These are phyloP conservation scores for Talaromyces piceae DNA, from an alignment of 2,329 filamentous ascomycete genomes.

Conservation along the genomic window DNA sequence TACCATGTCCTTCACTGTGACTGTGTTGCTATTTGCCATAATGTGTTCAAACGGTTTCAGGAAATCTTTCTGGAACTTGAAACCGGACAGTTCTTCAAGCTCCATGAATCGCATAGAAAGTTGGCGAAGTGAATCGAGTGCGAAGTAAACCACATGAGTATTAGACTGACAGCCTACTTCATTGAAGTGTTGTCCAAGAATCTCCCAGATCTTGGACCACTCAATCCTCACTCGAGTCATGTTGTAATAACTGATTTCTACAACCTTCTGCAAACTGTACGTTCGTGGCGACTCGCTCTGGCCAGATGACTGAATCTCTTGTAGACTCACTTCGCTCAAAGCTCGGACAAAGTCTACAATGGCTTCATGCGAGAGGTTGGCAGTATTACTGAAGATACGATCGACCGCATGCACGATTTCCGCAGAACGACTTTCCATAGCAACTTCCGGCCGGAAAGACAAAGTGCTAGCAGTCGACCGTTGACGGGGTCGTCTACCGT, in stretches of 20 bases:
- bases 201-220: slow-evolving; percentile 96
- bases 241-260: slow-evolving; percentile 99
- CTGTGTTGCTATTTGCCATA: slow-evolving; percentile 82
- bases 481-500: slow-evolving; percentile 45
- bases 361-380: slow-evolving; percentile 83
- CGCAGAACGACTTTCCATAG: slow-evolving; percentile 83
- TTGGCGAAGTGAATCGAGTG: slow-evolving; percentile 88
- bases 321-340: slow-evolving; percentile 94
- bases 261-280: slow-evolving; percentile 95
- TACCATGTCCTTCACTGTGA: slow-evolving; percentile 96
- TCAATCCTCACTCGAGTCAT: slow-evolving; percentile 98
- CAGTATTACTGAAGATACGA: slow-evolving; percentile 93
- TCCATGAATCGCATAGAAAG: slow-evolving; percentile 99
- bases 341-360: slow-evolving; percentile 94
- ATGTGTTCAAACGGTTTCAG: slow-evolving; percentile 97
- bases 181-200: slow-evolving; percentile 98
- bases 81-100: slow-evolving; percentile 92
- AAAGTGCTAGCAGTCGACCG: slow-evolving; percentile 43
- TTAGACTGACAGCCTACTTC: slow-evolving; percentile 94
- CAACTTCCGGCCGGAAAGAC: slow-evolving; percentile 68
- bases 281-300: slow-evolving; percentile 92
- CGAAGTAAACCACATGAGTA: slow-evolving; percentile 95
- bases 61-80: slow-evolving; percentile 99
- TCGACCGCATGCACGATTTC: slow-evolving; percentile 91
- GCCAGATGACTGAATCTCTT: slow-evolving; percentile 95